A percentile compares a stretch with the other conserved stretches of the same genome.
phyloP scores from a whole-genome alignment of 2,329 filamentous ascomycete genomes.

The Laburnicola sp. region DNA sequence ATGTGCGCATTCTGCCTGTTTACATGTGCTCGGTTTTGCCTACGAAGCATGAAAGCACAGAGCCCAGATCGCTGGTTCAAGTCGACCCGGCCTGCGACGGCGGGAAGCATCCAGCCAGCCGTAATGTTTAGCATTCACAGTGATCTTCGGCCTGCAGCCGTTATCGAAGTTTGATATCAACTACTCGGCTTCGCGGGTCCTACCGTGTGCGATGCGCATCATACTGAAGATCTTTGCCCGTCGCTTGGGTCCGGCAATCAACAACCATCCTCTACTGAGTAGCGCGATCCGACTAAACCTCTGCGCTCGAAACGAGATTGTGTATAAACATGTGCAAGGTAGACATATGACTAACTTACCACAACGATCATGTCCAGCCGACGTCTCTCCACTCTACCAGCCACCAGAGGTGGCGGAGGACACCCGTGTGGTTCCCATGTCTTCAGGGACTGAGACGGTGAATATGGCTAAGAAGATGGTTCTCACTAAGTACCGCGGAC shows the following conservation, averaged over 20 bases:
- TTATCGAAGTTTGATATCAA: conserved; percentile 7
- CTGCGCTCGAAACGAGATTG: too few relatives aligned
- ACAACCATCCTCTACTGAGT: not conserved
- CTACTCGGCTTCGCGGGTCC: not conserved
- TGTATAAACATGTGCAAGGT: too few relatives aligned
- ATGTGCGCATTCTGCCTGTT: conserved; percentile 31
- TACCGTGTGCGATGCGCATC: not conserved
- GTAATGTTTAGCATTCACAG: not conserved
- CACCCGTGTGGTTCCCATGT: too few relatives aligned
- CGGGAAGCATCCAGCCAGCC: too few relatives aligned
- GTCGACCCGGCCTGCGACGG: too few relatives aligned
- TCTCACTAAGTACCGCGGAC: not conserved
- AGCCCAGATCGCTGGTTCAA: too few relatives aligned
- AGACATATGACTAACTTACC: too few relatives aligned
- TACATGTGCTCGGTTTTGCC: conserved; percentile 22
- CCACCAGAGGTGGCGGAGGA: conserved; percentile 4
- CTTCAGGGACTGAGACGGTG: not conserved
- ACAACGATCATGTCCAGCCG: not conserved
- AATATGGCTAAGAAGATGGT: not conserved
- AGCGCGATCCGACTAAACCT: conserved; percentile 1
- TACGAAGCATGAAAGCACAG: conserved; percentile 20
- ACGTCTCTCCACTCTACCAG: conserved; percentile 2
- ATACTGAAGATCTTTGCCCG: conserved; percentile 6
- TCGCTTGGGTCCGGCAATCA: conserved; percentile 1
- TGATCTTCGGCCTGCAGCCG: conserved; percentile 6